Conservation (phyloP, 116 monocot species). For the Papilionanthe hybrid region DNA sequence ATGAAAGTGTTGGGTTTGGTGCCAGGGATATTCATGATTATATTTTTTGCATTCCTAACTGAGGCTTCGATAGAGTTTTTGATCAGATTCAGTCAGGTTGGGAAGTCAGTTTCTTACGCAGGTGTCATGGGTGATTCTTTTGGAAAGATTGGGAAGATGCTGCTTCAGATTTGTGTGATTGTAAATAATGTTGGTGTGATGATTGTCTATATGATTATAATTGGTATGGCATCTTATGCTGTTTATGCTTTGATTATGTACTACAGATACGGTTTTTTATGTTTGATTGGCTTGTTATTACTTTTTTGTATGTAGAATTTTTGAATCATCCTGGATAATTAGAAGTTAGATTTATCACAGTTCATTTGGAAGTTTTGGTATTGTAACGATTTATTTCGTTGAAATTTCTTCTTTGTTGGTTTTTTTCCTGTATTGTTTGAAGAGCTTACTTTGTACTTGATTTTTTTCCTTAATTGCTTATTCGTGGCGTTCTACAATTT, state of each 20-base stretch:
- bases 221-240: constrained; percentile 40
- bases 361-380: not conserved
- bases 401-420: not conserved
- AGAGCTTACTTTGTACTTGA: too few relatives aligned
- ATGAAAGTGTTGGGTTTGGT: constrained; percentile 72
- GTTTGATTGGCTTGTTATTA: not conserved
- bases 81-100: constrained; percentile 53
- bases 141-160: constrained; percentile 52
- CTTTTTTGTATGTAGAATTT: not conserved
- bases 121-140: constrained; percentile 75
- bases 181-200: constrained; percentile 62
- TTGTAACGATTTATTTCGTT: not conserved
- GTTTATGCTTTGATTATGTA: not conserved
- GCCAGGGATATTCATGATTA: constrained; percentile 58
- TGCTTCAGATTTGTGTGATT: constrained; percentile 57
- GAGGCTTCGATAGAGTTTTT: constrained; percentile 68
- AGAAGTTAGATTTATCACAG: not conserved
- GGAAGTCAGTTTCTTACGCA: constrained; percentile 56
- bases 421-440: not conserved
- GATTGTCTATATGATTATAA: constrained; percentile 85
- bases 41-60: constrained; percentile 57
- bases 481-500: too few relatives aligned
- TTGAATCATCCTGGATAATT: not conserved
- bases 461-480: too few relatives aligned
- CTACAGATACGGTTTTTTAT: not conserved